Conservation (phyloP, 441 rosid genomes). For the Breynia disticha region DNA sequence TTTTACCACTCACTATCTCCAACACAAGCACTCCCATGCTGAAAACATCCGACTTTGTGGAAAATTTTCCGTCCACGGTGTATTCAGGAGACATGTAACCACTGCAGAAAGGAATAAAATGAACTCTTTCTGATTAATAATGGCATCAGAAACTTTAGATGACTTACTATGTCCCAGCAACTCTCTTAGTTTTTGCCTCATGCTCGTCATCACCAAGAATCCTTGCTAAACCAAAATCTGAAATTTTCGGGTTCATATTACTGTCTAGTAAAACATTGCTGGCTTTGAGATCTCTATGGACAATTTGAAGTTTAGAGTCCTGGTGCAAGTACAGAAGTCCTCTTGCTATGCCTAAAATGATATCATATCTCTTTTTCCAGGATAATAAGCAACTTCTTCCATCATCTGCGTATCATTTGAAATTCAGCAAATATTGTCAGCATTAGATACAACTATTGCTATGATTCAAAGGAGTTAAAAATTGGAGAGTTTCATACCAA, state of each 20-base stretch:
- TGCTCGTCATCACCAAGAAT: too few species aligned
- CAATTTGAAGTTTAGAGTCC: slow-evolving; percentile 23
- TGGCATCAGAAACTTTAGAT: neutral
- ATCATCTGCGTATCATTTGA: slow-evolving; percentile 16
- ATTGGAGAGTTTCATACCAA: slow-evolving; percentile 30
- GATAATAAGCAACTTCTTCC: slow-evolving; percentile 7
- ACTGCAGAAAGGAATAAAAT: neutral
- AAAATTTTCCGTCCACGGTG: slow-evolving; percentile 28
- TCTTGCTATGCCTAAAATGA: slow-evolving; percentile 25
- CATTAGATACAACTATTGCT: neutral
- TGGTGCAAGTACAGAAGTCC: slow-evolving; percentile 36
- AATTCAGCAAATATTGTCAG: neutral
- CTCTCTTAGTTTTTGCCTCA: slow-evolving; percentile 27
- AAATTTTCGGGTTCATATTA: slow-evolving; percentile 33
- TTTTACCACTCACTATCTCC: slow-evolving; percentile 24
- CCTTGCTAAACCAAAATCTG: slow-evolving; percentile 42
- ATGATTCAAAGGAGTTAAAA: neutral
- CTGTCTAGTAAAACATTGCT: slow-evolving; percentile 34
- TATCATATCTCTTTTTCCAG: slow-evolving; percentile 16
- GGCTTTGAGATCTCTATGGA: slow-evolving; percentile 30
- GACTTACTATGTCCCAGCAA: slow-evolving; percentile 29
- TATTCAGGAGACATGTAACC: slow-evolving; percentile 33
- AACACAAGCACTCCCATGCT: slow-evolving; percentile 31
- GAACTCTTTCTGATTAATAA: neutral
- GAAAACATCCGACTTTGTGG: slow-evolving; percentile 30